Conservation (phyloP, 768 basidiomycete species). For the Phaeotremella fagi region DNA sequence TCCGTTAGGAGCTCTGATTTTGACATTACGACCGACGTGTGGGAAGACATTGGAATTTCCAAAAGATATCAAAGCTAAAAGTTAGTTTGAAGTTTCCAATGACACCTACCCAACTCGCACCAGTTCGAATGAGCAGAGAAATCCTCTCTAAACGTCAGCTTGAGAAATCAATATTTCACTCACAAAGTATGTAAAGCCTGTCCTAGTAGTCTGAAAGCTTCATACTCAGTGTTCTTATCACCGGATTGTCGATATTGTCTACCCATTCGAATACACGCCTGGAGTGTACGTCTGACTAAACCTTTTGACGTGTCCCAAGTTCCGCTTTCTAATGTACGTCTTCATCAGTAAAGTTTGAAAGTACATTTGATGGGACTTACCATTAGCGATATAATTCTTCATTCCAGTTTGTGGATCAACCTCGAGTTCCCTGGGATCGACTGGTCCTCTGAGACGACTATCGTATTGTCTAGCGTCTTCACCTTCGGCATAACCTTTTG, state of each 20-base stretch:
- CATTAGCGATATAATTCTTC: conserved; percentile 79
- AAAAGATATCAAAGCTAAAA: conserved; percentile 59
- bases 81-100: not conserved
- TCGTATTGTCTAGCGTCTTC: conserved; percentile 78
- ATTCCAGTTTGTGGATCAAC: conserved; percentile 80
- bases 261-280: conserved; percentile 74
- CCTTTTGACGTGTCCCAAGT: conserved; percentile 72
- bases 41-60: conserved; percentile 73
- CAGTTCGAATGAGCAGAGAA: conserved; percentile 76
- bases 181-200: conserved; percentile 47
- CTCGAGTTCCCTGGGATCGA: conserved; percentile 77
- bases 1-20: conserved; percentile 69
- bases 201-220: conserved; percentile 69
- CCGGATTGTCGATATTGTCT: conserved; percentile 55
- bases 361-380: no score
- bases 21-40: conserved; percentile 76
- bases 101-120: conserved; percentile 58
- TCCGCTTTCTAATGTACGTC: conserved; percentile 53
- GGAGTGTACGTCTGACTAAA: conserved; percentile 59
- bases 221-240: conserved; percentile 52
- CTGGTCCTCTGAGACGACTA: conserved; percentile 69
- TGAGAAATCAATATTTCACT: conserved; percentile 6
- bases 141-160: conserved; percentile 58
- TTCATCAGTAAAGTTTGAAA: no score
- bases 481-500: conserved; percentile 74